These are phyloP conservation scores for Hypoxylon fuscum DNA, from an alignment of 495 filamentous ascomycete species.

Conservation along the genomic window DNA sequence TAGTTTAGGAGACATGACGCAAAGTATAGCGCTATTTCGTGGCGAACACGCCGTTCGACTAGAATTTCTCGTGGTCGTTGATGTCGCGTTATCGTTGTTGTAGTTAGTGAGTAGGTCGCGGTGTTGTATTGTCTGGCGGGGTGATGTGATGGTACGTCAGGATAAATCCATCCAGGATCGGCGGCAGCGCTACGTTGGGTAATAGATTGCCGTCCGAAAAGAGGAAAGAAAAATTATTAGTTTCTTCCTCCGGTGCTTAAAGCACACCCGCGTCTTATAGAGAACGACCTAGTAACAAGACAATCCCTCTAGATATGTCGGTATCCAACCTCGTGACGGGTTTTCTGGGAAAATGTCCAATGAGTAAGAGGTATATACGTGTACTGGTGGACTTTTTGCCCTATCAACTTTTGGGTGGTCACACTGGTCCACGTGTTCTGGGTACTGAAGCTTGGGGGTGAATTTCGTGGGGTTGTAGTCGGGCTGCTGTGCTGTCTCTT, in stretches of 20 bases:
- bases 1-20: constrained; percentile 61
- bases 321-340: constrained; percentile 40
- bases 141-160: constrained; percentile 39
- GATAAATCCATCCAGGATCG: constrained; percentile 40
- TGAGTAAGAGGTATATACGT: constrained; percentile 44
- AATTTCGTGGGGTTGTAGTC: constrained; percentile 46
- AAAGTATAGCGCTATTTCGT: constrained; percentile 6
- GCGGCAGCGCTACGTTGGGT: constrained; percentile 35
- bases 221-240: constrained; percentile 4
- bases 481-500: constrained; percentile 41
- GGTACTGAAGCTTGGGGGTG: constrained; percentile 38
- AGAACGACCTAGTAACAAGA: constrained; percentile 15
- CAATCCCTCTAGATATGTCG: constrained; percentile 21
- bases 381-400: constrained; percentile 42
- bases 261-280: constrained; percentile 26
- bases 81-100: background rate
- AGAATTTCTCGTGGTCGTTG: constrained; percentile 18
- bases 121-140: constrained; percentile 33
- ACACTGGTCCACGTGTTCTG: constrained; percentile 47
- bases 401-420: constrained; percentile 35
- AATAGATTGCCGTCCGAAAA: constrained; percentile 37
- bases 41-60: constrained; percentile 11
- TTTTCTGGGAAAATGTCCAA: constrained; percentile 25
- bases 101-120: constrained; percentile 5
- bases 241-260: constrained; percentile 13